Conservation (phyloP, 75 land plant species). For the Pinus tabuliformis region DNA sequence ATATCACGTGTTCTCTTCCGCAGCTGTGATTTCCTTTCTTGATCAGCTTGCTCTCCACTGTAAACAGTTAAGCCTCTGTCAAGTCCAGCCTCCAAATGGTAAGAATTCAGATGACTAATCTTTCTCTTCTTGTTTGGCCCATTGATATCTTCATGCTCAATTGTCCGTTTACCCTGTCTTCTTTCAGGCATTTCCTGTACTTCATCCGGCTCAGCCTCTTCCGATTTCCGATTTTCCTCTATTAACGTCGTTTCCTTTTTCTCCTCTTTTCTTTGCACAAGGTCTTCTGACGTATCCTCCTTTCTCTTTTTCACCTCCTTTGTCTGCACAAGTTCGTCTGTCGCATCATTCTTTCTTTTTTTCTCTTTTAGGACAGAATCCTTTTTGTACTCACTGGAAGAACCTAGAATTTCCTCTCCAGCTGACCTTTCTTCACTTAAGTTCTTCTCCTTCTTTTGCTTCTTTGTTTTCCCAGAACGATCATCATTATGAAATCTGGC, state of each 20-base stretch:
- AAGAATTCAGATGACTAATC: neutral
- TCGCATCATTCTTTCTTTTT: neutral
- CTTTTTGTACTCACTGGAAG: neutral
- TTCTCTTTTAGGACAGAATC: neutral
- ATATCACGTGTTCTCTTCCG: conserved; percentile 61
- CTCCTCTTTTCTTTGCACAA: neutral
- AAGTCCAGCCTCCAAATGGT: neutral
- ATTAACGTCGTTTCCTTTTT: too few species aligned
- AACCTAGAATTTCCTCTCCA: conserved; percentile 5
- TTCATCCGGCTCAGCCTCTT: conserved; percentile 1
- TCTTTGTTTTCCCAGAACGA: conserved; percentile 10
- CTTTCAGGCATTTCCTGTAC: neutral
- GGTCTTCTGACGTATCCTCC: neutral
- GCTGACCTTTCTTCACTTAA: neutral
- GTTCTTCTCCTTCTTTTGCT: conserved; percentile 22
- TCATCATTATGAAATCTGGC: neutral
- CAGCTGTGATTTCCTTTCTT: conserved; percentile 18
- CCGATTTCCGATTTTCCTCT: neutral
- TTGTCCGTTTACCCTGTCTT: neutral
- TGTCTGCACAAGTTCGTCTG: neutral
- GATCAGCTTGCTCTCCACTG: neutral
- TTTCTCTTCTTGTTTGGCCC: neutral
- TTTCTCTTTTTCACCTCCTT: conserved; percentile 6
- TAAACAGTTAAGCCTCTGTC: neutral
- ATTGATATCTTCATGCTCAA: neutral